A percentile compares a stretch with the other conserved stretches of the same genome.
These are phyloP conservation scores for Moesziomyces antarcticus DNA, from an alignment of 1,284 basidiomycete species.

Conservation along the genomic window DNA sequence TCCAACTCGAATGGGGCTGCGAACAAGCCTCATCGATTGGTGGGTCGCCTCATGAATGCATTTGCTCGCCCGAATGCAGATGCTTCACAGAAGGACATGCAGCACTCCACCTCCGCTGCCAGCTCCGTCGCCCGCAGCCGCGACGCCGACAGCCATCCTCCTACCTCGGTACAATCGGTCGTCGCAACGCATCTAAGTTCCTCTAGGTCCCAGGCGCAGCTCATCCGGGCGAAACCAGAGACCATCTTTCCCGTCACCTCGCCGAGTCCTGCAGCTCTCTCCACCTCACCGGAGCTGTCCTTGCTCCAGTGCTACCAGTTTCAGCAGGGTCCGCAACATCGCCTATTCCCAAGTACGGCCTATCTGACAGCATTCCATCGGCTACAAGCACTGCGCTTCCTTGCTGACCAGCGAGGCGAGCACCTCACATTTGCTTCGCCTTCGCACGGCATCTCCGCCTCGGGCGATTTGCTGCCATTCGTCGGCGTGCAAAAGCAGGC, in stretches of 20 bases:
- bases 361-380: slow-evolving; percentile 40
- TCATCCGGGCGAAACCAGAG: slow-evolving; percentile 11
- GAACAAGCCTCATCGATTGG: slow-evolving; percentile 31
- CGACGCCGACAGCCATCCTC: not conserved
- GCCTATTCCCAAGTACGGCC: slow-evolving; percentile 11
- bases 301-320: slow-evolving; percentile 43
- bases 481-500: slow-evolving; percentile 32
- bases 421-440: slow-evolving; percentile 38
- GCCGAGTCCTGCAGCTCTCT: slow-evolving; percentile 26
- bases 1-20: not conserved
- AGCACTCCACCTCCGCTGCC: slow-evolving; percentile 1
- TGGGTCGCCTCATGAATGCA: slow-evolving; percentile 39
- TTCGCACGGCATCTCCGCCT: slow-evolving; percentile 39
- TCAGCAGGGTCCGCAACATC: slow-evolving; percentile 3
- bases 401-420: slow-evolving; percentile 36
- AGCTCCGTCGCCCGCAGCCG: not conserved
- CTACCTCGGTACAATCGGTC: too few relatives aligned
- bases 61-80: slow-evolving; percentile 28
- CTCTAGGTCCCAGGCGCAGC: not conserved
- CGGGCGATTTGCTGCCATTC: slow-evolving; percentile 37
- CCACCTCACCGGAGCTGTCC: slow-evolving; percentile 51
- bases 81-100: slow-evolving; percentile 6
- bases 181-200: too few relatives aligned
- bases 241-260: slow-evolving; percentile 20
- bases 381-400: slow-evolving; percentile 40